phyloP scores from a whole-genome alignment of 768 basidiomycete genomes.

The Tulasnella sp. region DNA sequence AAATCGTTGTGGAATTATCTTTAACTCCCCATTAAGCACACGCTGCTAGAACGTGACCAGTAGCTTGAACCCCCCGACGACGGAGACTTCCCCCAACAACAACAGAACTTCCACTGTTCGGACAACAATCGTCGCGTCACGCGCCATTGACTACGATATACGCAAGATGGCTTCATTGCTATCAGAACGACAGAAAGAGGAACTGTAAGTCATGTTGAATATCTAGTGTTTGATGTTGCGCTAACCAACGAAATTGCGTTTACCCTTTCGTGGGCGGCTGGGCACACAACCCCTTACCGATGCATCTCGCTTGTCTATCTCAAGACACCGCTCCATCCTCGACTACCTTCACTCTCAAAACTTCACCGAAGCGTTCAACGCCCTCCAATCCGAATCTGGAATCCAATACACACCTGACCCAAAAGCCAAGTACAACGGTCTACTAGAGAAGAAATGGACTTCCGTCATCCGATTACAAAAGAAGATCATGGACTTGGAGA shows the following conservation, averaged over 20 bases:
- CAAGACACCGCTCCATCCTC: slow-evolving; percentile 33
- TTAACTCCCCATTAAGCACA: not conserved
- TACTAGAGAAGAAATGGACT: slow-evolving; percentile 98
- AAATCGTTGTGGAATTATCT: not conserved
- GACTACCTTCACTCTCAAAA: slow-evolving; percentile 32
- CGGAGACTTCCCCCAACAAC: not conserved
- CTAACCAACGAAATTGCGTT: slow-evolving; percentile 1
- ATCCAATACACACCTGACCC: slow-evolving; percentile 71
- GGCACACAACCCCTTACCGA: not conserved
- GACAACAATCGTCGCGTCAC: slow-evolving; percentile 9
- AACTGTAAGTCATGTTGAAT: slow-evolving; percentile 19
- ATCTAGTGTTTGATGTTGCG: not conserved
- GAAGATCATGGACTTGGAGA: slow-evolving; percentile 97
- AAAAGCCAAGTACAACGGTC: slow-evolving; percentile 74
- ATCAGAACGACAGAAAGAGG: slow-evolving; percentile 23
- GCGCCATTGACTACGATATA: not conserved
- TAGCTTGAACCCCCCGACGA: not conserved
- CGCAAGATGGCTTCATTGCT: slow-evolving; percentile 21
- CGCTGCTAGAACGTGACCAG: not conserved
- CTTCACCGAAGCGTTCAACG: slow-evolving; percentile 24
- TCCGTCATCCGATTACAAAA: slow-evolving; percentile 92
- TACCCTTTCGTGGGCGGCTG: not conserved
- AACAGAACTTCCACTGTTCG: not conserved
- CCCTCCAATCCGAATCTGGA: slow-evolving; percentile 30
- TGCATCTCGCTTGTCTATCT: not conserved